Percentiles rank a stretch among this genome's conserved stretches.
phyloP scores from a whole-genome alignment of 192 early-diverging fungal genomes.

The Ambispora gerdemannii region DNA sequence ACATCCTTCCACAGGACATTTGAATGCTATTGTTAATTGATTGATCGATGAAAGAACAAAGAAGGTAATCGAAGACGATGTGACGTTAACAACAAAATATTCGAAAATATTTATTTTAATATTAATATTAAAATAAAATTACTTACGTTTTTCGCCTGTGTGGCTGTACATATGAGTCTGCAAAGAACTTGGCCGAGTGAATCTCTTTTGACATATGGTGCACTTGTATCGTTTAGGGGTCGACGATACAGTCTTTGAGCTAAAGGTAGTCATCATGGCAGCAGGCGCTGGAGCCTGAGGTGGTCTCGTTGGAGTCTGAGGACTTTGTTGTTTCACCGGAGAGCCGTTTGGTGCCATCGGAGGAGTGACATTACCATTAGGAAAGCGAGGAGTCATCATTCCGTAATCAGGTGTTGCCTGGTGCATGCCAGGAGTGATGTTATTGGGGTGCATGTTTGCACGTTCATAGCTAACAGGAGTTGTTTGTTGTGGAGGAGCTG shows the following conservation, averaged over 20 bases:
- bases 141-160: constrained; percentile 36
- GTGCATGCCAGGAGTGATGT: background rate
- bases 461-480: background rate
- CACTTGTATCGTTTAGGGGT: constrained; percentile 38
- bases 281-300: background rate
- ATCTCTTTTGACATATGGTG: constrained; percentile 35
- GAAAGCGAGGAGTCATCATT: background rate
- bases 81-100: background rate
- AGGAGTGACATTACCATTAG: background rate
- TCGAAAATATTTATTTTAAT: background rate
- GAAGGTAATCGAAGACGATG: background rate
- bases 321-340: background rate
- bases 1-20: constrained; percentile 56
- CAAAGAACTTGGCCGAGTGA: constrained; percentile 40
- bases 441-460: background rate
- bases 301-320: background rate
- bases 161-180: constrained; percentile 40
- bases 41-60: background rate
- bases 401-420: background rate
- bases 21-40: constrained; percentile 27
- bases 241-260: constrained; percentile 27
- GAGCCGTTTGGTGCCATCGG: background rate
- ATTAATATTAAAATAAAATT: background rate
- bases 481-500: background rate
- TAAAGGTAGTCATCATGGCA: constrained; percentile 34